Conservation (phyloP, 2,329 filamentous ascomycete genomes). For the Furcasterigmium furcatum region DNA sequence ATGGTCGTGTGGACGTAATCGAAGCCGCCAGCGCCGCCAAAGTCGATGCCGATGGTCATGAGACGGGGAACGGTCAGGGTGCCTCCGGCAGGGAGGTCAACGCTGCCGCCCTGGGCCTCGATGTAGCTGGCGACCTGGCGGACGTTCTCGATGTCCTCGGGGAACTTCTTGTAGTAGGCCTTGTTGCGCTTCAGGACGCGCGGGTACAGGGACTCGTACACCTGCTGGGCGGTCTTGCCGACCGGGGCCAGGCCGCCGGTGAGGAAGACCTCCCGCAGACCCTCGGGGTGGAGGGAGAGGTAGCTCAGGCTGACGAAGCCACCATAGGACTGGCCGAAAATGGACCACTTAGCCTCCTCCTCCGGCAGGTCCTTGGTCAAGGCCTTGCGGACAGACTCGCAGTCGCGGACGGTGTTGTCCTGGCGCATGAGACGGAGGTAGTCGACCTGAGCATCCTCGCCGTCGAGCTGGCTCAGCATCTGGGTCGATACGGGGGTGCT, state of each 20-base stretch:
- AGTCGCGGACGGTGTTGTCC: constrained; percentile 86
- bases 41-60: constrained; percentile 71
- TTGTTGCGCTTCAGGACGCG: constrained; percentile 70
- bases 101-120: constrained; percentile 42
- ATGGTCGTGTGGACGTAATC: constrained; percentile 73
- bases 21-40: constrained; percentile 77
- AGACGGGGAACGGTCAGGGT: constrained; percentile 70
- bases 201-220: constrained; percentile 70
- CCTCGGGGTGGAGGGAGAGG: constrained; percentile 74
- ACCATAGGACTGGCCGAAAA: constrained; percentile 92
- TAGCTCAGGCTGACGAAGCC: constrained; percentile 85
- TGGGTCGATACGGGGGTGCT: constrained; percentile 75
- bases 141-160: constrained; percentile 70
- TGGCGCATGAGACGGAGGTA: constrained; percentile 85
- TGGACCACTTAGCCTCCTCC: constrained; percentile 74
- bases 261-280: constrained; percentile 77
- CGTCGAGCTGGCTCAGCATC: constrained; percentile 55
- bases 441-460: constrained; percentile 66
- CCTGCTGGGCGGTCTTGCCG: constrained; percentile 65
- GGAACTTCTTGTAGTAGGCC: constrained; percentile 81
- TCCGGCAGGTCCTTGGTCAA: constrained; percentile 68
- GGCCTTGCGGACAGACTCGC: constrained; percentile 76
- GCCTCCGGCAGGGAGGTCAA: constrained; percentile 72
- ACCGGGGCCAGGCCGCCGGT: constrained; percentile 82
- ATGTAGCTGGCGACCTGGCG: constrained; percentile 65